phyloP scores from a whole-genome alignment of 768 basidiomycete genomes.

The Tricholoma hemisulphureum region DNA sequence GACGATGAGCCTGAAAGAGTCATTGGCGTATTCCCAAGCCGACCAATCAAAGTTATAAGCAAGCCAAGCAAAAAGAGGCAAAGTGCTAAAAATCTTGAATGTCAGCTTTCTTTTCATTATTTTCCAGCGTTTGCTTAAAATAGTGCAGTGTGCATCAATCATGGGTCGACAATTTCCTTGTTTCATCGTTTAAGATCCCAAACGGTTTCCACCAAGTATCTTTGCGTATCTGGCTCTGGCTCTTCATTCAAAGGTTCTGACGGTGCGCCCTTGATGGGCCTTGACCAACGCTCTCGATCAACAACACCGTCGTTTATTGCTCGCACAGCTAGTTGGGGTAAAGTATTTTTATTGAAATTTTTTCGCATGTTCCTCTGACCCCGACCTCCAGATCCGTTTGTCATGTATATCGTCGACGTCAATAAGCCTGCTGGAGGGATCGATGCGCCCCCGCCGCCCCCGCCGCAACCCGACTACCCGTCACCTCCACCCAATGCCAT shows the following conservation, averaged over 20 bases:
- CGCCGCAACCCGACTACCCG: conserved; percentile 86
- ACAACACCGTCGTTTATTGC: conserved; percentile 86
- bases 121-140: conserved; percentile 11
- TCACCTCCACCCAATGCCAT: conserved; percentile 91
- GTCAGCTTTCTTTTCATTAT: conserved; percentile 48
- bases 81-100: conserved; percentile 88
- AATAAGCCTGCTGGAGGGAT: conserved; percentile 77
- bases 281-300: conserved; percentile 68
- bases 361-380: not conserved
- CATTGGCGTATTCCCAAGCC: conserved; percentile 87
- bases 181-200: conserved; percentile 96
- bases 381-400: conserved; percentile 70
- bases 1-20: conserved; percentile 81
- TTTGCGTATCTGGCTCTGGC: conserved; percentile 91
- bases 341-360: conserved; percentile 25
- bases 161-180: conserved; percentile 91
- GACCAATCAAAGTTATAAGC: conserved; percentile 97
- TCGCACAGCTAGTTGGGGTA: conserved; percentile 87
- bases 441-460: conserved; percentile 75
- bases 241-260: conserved; percentile 94
- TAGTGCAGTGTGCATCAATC: conserved; percentile 82
- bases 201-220: conserved; percentile 93
- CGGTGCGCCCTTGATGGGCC: conserved; percentile 80
- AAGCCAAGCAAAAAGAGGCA: conserved; percentile 98
- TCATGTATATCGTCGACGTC: conserved; percentile 97